These are phyloP conservation scores for Paecilomyces variotii DNA, from an alignment of 2,329 filamentous ascomycete species.

Conservation along the genomic window DNA sequence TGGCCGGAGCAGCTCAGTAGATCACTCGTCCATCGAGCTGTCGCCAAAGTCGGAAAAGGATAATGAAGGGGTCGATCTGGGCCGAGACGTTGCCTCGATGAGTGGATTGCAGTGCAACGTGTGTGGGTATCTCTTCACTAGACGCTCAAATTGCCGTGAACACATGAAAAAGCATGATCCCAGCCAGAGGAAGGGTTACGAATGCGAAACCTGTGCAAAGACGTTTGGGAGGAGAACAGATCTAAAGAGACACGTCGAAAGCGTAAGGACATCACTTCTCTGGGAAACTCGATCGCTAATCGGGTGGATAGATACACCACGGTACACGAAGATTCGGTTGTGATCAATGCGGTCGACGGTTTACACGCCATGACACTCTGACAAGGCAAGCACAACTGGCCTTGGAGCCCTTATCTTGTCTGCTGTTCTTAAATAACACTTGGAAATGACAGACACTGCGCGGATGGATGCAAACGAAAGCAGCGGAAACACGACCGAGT, in stretches of 20 bases:
- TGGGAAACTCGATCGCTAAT: slow-evolving; percentile 15
- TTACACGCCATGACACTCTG: slow-evolving; percentile 77
- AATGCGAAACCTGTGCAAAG: slow-evolving; percentile 63
- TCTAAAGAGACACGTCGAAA: slow-evolving; percentile 49
- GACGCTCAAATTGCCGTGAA: slow-evolving; percentile 79
- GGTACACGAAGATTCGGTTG: slow-evolving; percentile 65
- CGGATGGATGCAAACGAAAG: slow-evolving; percentile 10
- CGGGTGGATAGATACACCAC: slow-evolving; percentile 60
- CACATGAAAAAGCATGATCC: slow-evolving; percentile 81
- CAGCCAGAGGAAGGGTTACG: slow-evolving; percentile 60
- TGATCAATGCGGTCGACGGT: slow-evolving; percentile 60
- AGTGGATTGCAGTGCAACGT: slow-evolving; percentile 66
- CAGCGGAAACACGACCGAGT: neutral
- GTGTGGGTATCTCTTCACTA: slow-evolving; percentile 72
- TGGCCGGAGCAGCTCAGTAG: slow-evolving; percentile 1
- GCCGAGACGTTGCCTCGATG: slow-evolving; percentile 25
- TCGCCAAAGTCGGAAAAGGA: slow-evolving; percentile 7
- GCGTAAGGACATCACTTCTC: slow-evolving; percentile 38
- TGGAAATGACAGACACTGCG: slow-evolving; percentile 5
- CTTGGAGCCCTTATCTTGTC: neutral
- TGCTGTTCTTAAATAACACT: neutral
- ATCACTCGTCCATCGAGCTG: slow-evolving; percentile 3
- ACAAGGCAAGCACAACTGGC: slow-evolving; percentile 50
- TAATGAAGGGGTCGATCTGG: neutral
- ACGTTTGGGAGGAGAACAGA: slow-evolving; percentile 79